Evolutionary conservation across 441 rosid genomes (phyloP).

Genomic region (Populus hybrid): DNA sequence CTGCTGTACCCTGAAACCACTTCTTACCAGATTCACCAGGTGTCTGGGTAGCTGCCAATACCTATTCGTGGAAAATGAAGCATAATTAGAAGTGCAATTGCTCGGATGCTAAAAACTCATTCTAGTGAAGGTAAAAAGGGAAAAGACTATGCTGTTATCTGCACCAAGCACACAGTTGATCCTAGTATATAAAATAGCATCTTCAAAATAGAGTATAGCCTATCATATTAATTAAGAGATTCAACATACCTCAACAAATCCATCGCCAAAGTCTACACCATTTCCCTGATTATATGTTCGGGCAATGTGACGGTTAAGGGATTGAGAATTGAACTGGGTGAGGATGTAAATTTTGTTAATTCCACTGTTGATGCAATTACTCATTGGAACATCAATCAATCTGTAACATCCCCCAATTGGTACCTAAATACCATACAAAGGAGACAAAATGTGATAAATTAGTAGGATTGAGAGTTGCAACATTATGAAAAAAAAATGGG

Average conservation of each 20-base stretch:
- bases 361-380: slow-evolving; percentile 86
- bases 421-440: slow-evolving; percentile 43
- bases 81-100: slow-evolving; percentile 14
- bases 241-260: slow-evolving; percentile 70
- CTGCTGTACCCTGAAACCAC: slow-evolving; percentile 97
- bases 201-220: neutral
- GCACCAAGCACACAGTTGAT: neutral
- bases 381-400: slow-evolving; percentile 82
- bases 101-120: too few species aligned
- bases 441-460: neutral
- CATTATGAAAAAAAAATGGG: neutral
- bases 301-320: slow-evolving; percentile 79
- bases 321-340: slow-evolving; percentile 86
- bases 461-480: neutral
- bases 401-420: slow-evolving; percentile 92
- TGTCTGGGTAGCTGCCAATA: slow-evolving; percentile 89
- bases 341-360: slow-evolving; percentile 80
- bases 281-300: slow-evolving; percentile 69
- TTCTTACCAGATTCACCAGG: slow-evolving; percentile 78
- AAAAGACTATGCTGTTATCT: neutral
- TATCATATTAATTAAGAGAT: neutral
- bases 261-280: slow-evolving; percentile 71
- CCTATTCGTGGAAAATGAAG: slow-evolving; percentile 34
- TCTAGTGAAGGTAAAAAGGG: neutral
- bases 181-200: neutral